Conservation (phyloP, 2,329 filamentous ascomycete species). For the Pezicula rhizophila region DNA sequence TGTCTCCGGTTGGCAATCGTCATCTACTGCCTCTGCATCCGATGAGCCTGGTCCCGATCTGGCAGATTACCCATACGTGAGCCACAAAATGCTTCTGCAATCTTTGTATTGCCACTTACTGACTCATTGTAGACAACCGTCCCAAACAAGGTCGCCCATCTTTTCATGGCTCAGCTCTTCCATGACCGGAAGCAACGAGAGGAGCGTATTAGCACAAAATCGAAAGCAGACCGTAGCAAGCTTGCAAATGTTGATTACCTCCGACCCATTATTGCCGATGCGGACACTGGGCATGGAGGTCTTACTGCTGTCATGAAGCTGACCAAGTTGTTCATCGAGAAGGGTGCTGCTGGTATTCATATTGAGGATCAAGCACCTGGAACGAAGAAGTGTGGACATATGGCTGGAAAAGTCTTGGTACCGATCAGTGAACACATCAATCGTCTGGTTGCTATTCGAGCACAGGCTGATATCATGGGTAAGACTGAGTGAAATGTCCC, state of each 20-base stretch:
- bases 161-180: conserved; percentile 98
- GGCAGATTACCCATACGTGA: conserved; percentile 89
- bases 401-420: conserved; percentile 97
- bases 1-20: conserved; percentile 98
- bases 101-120: neutral
- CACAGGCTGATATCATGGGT: conserved; percentile 98
- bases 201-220: conserved; percentile 69
- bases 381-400: conserved; percentile 99
- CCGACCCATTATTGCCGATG: conserved; percentile 91
- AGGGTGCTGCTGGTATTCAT: conserved; percentile 94
- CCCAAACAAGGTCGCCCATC: conserved; percentile 94
- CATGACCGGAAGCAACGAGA: conserved; percentile 98
- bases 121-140: conserved; percentile 70
- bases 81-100: conserved; percentile 23
- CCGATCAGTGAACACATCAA: conserved; percentile 98
- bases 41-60: conserved; percentile 97
- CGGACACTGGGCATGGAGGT: conserved; percentile 94
- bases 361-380: conserved; percentile 98
- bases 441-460: conserved; percentile 89
- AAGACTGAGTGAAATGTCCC: conserved; percentile 10
- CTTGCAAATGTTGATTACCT: conserved; percentile 86
- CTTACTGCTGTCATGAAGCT: conserved; percentile 99
- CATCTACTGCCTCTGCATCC: conserved; percentile 87
- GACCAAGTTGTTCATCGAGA: conserved; percentile 95
- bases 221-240: conserved; percentile 65